Evolutionary conservation across 768 basidiomycete species (phyloP).

Genomic region (Fistulinella prunicolor): DNA sequence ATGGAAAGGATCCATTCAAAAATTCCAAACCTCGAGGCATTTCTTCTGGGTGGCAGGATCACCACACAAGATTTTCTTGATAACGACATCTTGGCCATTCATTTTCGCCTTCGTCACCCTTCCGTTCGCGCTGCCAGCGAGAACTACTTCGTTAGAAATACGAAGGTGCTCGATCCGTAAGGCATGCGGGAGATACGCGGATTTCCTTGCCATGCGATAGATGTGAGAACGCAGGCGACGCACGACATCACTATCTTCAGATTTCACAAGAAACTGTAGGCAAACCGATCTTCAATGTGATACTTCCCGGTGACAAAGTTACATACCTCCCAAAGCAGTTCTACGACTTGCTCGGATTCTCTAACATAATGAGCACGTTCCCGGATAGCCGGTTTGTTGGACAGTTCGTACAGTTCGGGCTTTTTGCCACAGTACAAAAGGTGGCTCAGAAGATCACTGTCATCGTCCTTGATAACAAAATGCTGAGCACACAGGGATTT

Average conservation of each 20-base stretch:
- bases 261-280: conserved; percentile 13
- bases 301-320: neutral
- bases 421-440: conserved; percentile 20
- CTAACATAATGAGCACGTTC: too few species aligned
- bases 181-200: conserved; percentile 18
- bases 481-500: neutral
- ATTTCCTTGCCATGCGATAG: conserved; percentile 31
- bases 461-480: conserved; percentile 11
- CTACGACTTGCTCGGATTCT: conserved; percentile 20
- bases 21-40: conserved; percentile 13
- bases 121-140: conserved; percentile 19
- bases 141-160: neutral
- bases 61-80: conserved; percentile 24
- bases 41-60: neutral
- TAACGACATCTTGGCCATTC: conserved; percentile 15
- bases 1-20: neutral
- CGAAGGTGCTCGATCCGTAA: conserved; percentile 11
- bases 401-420: conserved; percentile 15
- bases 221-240: conserved; percentile 19
- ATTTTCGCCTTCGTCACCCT: conserved; percentile 18
- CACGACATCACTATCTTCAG: neutral
- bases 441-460: conserved; percentile 14
- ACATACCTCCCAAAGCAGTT: conserved; percentile 23
- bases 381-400: too few species aligned
- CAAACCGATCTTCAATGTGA: neutral